Evolutionary conservation across 768 basidiomycete species (phyloP), one percentile per base, ranked within the genome.

Genomic region (Hericium rajendrae): DNA sequence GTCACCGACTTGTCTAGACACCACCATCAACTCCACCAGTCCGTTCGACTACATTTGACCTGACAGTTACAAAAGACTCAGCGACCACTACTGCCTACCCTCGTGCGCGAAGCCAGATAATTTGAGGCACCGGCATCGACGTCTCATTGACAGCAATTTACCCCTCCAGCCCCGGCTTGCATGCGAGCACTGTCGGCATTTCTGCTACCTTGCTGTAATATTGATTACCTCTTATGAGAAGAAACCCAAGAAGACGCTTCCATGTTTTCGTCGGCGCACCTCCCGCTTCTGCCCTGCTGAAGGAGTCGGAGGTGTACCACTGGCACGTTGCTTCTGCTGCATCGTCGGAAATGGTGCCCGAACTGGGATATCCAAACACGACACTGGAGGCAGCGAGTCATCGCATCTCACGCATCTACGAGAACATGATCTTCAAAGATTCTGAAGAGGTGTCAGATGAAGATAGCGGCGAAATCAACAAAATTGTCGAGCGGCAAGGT

Each of bases 361-460:
- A 41, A 48, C 37, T 57, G n/a, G 54, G 59, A 48, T 59, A 62
- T 57, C 37, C 62, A 28, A 48, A 48, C 82, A 77, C 78, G 18
- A 84, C 82, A 0, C 66, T 88, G 43, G 83, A 85, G 61, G 84
- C 78, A 4, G 86, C 85, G 8, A 86, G 79, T 65, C 74, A 74
- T n/a, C 75, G 84, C 40, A 83, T 91, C 48, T 90, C 88, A 0
- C 57, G 79, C 53, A 68, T 88, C 22, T 91, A 91, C 63, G 74
- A 83, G 64, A 86, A 87, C 55, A 75, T 83, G 28, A 85, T 88
- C n/a, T 89, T 89, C 60, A 71, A 77, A 48, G 77, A 81, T 15
- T 59, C 65, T 15, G 68, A 70, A 2, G 75, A 73, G 6, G 74
- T 75, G 4, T 70, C 67, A 15, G 68, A 39, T 9, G 51, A 51